Percentiles rank a stretch among this genome's conserved stretches.
phyloP scores from a whole-genome alignment of 2,329 filamentous ascomycete genomes.

The Penicillium thymicola region DNA sequence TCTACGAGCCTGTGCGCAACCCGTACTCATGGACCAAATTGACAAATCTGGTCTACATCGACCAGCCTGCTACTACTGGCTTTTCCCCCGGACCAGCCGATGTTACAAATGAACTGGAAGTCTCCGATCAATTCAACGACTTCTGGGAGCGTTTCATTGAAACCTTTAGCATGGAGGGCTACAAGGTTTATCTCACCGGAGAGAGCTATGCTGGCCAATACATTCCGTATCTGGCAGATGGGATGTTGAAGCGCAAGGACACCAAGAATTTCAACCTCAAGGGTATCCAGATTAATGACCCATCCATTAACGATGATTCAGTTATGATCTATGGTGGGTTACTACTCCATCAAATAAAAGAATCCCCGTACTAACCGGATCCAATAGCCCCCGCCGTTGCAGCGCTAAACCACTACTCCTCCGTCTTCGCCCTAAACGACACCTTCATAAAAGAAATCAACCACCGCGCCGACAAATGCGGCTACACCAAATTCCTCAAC shows the following conservation, averaged over 20 bases:
- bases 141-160: conserved; percentile 76
- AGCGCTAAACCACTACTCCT: conserved; percentile 41
- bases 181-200: conserved; percentile 70
- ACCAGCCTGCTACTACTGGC: conserved; percentile 56
- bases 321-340: conserved; percentile 48
- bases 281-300: conserved; percentile 71
- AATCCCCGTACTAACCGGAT: not conserved
- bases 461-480: conserved; percentile 41
- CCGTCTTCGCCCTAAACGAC: conserved; percentile 43
- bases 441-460: conserved; percentile 41
- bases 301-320: conserved; percentile 53
- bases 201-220: conserved; percentile 69
- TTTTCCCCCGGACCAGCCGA: conserved; percentile 64
- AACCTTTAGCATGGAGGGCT: conserved; percentile 64
- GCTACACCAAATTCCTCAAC: conserved; percentile 43
- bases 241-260: conserved; percentile 68
- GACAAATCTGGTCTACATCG: conserved; percentile 67
- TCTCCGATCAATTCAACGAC: conserved; percentile 68
- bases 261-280: conserved; percentile 64
- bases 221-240: conserved; percentile 69
- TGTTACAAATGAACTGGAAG: conserved; percentile 63
- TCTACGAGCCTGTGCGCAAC: conserved; percentile 61
- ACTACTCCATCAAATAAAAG: not conserved
- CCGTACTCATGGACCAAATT: conserved; percentile 69
- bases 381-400: conserved; percentile 36